Evolutionary conservation across 2,329 filamentous ascomycete species (phyloP).

Genomic region (Exophiala sideris): DNA sequence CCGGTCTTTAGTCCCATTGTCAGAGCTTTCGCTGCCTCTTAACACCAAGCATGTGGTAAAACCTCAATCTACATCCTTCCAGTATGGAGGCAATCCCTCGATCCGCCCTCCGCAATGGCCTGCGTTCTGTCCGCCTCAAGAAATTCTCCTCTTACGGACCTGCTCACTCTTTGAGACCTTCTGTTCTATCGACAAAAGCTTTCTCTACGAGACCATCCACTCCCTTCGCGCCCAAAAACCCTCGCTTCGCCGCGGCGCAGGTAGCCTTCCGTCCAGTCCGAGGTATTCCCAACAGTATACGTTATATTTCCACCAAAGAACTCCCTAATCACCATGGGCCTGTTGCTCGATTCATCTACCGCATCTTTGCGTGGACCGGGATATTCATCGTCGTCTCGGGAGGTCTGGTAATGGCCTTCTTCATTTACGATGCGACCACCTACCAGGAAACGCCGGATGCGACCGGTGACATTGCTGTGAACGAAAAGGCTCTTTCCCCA

Average conservation of each 20-base stretch:
- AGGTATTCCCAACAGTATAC: slow-evolving; percentile 6
- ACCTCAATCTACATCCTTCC: not conserved
- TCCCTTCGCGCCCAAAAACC: not conserved
- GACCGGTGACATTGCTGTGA: slow-evolving; percentile 76
- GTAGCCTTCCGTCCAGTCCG: slow-evolving; percentile 3
- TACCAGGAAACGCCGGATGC: slow-evolving; percentile 67
- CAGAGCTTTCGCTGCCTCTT: not conserved
- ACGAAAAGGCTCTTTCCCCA: slow-evolving; percentile 75
- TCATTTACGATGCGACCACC: slow-evolving; percentile 88
- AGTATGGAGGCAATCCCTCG: slow-evolving; percentile 22
- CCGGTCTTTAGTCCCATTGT: not conserved
- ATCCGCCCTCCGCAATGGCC: slow-evolving; percentile 11
- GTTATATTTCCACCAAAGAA: slow-evolving; percentile 34
- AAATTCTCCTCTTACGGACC: slow-evolving; percentile 5
- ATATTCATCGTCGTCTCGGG: slow-evolving; percentile 70
- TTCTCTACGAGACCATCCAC: slow-evolving; percentile 4
- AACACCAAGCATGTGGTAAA: slow-evolving; percentile 17
- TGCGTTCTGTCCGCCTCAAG: slow-evolving; percentile 6
- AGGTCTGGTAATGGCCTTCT: slow-evolving; percentile 73
- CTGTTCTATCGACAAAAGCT: slow-evolving; percentile 4
- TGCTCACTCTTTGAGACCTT: not conserved
- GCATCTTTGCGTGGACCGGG: slow-evolving; percentile 68
- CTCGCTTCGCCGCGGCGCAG: not conserved
- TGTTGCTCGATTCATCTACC: slow-evolving; percentile 58
- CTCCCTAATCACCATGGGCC: slow-evolving; percentile 34